phyloP scores from a whole-genome alignment of 805 yeast species.

The Lipomyces spencermartinsiae region DNA sequence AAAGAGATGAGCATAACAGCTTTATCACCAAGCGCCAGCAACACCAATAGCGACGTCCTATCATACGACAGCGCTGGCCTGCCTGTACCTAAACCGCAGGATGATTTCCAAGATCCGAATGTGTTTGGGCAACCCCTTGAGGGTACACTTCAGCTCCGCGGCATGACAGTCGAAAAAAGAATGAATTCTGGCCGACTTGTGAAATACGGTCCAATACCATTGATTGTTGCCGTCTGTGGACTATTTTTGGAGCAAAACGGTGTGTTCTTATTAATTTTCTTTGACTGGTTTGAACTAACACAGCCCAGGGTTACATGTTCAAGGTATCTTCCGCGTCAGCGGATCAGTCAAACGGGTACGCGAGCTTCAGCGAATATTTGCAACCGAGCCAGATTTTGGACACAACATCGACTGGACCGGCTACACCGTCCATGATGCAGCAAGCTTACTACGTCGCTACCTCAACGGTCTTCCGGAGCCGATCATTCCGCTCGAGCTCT shows the following conservation, averaged over 20 bases:
- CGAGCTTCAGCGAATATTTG: conserved; percentile 81
- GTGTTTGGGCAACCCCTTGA: conserved; percentile 84
- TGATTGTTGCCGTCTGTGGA: conserved; percentile 96
- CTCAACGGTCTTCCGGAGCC: conserved; percentile 92
- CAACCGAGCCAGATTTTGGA: conserved; percentile 89
- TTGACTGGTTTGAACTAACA: background rate
- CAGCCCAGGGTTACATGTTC: conserved; percentile 60
- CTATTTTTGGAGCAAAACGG: conserved; percentile 73
- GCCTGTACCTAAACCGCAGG: background rate
- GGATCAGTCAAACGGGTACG: conserved; percentile 89
- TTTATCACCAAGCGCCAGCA: conserved; percentile 18
- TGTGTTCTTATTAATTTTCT: conserved; percentile 47
- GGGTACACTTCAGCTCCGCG: conserved; percentile 74
- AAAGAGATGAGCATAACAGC: background rate
- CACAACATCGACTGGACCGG: conserved; percentile 89
- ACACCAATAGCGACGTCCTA: conserved; percentile 18
- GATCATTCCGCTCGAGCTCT: conserved; percentile 75
- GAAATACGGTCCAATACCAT: conserved; percentile 87
- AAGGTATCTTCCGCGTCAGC: conserved; percentile 92
- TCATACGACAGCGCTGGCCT: conserved; percentile 5
- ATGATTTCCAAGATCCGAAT: conserved; percentile 38
- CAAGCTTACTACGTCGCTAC: conserved; percentile 84
- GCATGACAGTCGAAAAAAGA: conserved; percentile 73
- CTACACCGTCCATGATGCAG: conserved; percentile 95
- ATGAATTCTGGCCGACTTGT: conserved; percentile 64